Evolutionary conservation across 306 rosid genomes (phyloP).

Genomic region (Albizia julibrissin): DNA sequence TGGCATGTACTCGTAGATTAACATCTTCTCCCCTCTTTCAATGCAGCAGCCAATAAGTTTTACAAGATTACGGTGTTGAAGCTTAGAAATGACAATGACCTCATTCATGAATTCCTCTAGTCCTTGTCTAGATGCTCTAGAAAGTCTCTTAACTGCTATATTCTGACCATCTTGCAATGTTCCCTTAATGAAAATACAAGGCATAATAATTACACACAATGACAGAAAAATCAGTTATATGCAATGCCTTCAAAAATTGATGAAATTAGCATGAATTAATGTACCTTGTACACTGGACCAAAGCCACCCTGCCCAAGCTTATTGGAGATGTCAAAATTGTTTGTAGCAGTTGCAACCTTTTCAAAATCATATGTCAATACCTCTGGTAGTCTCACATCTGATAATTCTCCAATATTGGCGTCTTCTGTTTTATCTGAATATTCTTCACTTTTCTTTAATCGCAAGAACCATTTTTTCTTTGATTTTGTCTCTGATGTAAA

Average conservation of each 20-base stretch:
- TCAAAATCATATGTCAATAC: background rate
- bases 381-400: background rate
- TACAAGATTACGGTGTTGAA: background rate
- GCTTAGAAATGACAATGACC: background rate
- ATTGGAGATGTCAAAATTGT: background rate
- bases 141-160: background rate
- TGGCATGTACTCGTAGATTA: background rate
- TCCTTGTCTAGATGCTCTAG: background rate
- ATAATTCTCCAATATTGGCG: background rate
- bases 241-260: background rate
- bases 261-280: background rate
- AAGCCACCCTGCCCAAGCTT: background rate
- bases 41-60: background rate
- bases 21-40: background rate
- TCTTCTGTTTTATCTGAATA: background rate
- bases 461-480: background rate
- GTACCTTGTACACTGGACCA: slow-evolving; percentile 1
- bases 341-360: background rate
- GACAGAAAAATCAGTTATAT: background rate
- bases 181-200: background rate
- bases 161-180: background rate
- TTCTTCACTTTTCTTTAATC: background rate
- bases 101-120: background rate
- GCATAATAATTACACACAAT: background rate
- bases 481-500: background rate